Evolutionary conservation across 345 rosid genomes (phyloP).

Genomic region (Citrus cavaleriei): DNA sequence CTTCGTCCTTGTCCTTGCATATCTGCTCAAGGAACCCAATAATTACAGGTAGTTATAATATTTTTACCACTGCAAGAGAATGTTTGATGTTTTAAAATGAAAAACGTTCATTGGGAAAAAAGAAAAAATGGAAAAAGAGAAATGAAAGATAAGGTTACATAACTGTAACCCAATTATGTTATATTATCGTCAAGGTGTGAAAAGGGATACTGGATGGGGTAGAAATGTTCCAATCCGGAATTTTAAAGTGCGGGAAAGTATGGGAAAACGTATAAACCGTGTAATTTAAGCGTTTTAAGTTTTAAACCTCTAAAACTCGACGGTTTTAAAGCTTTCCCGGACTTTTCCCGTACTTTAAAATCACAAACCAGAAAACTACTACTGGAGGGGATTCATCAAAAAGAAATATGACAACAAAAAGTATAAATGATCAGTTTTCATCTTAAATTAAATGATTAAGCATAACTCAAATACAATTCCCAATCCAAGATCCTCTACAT

Average conservation of each 20-base stretch:
- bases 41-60: constrained; percentile 2
- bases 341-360: too few species aligned
- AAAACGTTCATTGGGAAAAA: neutral
- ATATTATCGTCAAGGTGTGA: neutral
- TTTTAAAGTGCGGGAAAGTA: too few species aligned
- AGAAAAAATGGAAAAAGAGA: neutral
- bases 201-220: neutral
- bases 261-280: too few species aligned
- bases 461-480: neutral
- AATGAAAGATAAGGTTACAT: constrained; percentile 1
- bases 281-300: too few species aligned
- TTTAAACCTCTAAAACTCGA: too few species aligned
- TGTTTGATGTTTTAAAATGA: neutral
- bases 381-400: neutral
- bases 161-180: neutral
- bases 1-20: constrained; percentile 78
- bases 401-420: neutral
- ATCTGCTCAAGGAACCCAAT: constrained; percentile 34
- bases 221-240: too few species aligned
- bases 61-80: neutral
- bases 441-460: neutral
- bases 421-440: neutral
- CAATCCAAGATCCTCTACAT: neutral
- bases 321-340: too few species aligned
- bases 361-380: too few species aligned